phyloP scores from a whole-genome alignment of 805 yeast genomes.

The Nadsonia fulvescens region DNA sequence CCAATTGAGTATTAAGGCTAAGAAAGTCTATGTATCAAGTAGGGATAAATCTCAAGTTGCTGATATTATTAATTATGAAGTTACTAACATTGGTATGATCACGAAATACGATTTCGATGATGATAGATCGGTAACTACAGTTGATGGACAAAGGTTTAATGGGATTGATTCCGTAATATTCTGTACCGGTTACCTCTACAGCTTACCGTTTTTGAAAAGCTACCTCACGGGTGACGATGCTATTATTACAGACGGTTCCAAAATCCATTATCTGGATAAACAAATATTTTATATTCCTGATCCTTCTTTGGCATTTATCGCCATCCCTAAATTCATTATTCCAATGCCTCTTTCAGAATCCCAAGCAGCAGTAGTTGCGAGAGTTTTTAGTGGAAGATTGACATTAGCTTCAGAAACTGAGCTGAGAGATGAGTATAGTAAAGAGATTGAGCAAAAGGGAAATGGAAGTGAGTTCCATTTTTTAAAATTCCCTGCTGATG shows the following conservation, averaged over 20 bases:
- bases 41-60: conserved; percentile 16
- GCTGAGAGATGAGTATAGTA: conserved; percentile 28
- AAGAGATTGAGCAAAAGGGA: conserved; percentile 27
- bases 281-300: conserved; percentile 30
- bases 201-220: conserved; percentile 39
- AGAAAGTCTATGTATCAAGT: conserved; percentile 29
- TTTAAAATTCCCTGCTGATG: conserved; percentile 38
- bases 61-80: conserved; percentile 10
- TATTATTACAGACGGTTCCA: conserved; percentile 27
- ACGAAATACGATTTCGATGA: not conserved
- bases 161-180: conserved; percentile 42
- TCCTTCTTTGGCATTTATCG: conserved; percentile 47
- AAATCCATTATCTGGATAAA: conserved; percentile 24
- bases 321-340: conserved; percentile 21
- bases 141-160: conserved; percentile 27
- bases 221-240: conserved; percentile 14
- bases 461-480: conserved; percentile 32
- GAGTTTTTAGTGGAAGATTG: conserved; percentile 41
- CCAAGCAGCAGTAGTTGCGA: conserved; percentile 48
- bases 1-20: conserved; percentile 31
- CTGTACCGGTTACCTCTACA: conserved; percentile 60
- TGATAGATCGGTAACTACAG: conserved; percentile 23
- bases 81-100: conserved; percentile 23
- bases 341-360: conserved; percentile 25
- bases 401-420: conserved; percentile 28